phyloP scores from a whole-genome alignment of 75 land plant genomes.

The Chamaecyparis obtusa region DNA sequence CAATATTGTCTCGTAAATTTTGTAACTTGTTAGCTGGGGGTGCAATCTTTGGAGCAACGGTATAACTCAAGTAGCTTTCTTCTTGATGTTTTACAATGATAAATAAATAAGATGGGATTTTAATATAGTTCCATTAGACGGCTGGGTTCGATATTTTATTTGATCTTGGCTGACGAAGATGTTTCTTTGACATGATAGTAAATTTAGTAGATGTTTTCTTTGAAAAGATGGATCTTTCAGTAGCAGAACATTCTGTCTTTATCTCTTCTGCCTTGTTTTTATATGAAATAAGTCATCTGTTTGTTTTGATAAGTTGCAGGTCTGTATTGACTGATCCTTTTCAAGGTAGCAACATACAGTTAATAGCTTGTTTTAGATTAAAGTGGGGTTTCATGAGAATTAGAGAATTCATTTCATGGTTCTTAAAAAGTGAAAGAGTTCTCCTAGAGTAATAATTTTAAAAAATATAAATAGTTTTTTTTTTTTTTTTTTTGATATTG shows the following conservation, averaged over 20 bases:
- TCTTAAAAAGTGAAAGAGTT: background rate
- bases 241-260: background rate
- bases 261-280: background rate
- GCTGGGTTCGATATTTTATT: background rate
- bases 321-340: background rate
- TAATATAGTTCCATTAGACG: background rate
- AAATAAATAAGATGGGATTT: background rate
- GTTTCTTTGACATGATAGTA: background rate
- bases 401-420: too few relatives aligned
- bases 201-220: background rate
- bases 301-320: background rate
- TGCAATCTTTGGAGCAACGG: background rate
- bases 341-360: background rate
- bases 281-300: background rate
- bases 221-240: background rate
- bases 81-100: background rate
- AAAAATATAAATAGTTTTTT: too few relatives aligned
- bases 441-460: background rate
- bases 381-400: background rate
- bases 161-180: background rate
- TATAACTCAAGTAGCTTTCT: background rate
- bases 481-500: too few relatives aligned
- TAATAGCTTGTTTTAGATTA: background rate
- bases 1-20: too few relatives aligned
- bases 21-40: too few relatives aligned